Evolutionary conservation across 2,329 filamentous ascomycete genomes (phyloP).

Genomic region (Ophioceras dolichostomum): DNA sequence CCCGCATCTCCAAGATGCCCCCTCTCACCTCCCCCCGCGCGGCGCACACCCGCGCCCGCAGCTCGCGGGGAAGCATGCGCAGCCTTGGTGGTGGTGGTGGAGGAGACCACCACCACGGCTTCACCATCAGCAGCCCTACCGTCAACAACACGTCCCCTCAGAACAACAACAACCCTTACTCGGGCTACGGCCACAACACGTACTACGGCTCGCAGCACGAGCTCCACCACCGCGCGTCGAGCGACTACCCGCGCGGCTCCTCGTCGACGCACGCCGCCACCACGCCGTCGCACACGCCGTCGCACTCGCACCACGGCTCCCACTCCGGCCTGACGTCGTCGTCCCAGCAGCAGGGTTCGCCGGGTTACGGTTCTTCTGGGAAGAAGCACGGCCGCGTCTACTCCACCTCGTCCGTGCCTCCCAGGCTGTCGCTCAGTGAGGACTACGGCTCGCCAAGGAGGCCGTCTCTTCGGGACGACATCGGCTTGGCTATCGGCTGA

Average conservation of each 20-base stretch:
- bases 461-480: conserved; percentile 31
- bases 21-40: conserved; percentile 19
- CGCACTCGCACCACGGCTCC: conserved; percentile 4
- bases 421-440: conserved; percentile 31
- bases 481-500: conserved; percentile 44
- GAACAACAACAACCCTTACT: too few relatives aligned
- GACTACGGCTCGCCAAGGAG: conserved; percentile 37
- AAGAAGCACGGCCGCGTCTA: conserved; percentile 23
- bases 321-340: conserved; percentile 5
- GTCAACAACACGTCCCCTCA: neutral
- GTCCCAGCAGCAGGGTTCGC: conserved; percentile 6
- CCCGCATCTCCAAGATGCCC: conserved; percentile 38
- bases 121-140: neutral
- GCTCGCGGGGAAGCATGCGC: conserved; percentile 31
- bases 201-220: conserved; percentile 19
- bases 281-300: too few relatives aligned
- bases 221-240: conserved; percentile 15
- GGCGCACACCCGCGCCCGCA: conserved; percentile 29
- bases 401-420: conserved; percentile 29
- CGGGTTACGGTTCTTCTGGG: too few relatives aligned
- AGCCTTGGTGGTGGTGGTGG: conserved; percentile 19
- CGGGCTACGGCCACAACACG: neutral
- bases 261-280: neutral
- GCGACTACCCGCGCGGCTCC: conserved; percentile 11
- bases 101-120: conserved; percentile 10